Evolutionary conservation across 345 rosid genomes (phyloP).

Genomic region (Eucalyptus marginata): DNA sequence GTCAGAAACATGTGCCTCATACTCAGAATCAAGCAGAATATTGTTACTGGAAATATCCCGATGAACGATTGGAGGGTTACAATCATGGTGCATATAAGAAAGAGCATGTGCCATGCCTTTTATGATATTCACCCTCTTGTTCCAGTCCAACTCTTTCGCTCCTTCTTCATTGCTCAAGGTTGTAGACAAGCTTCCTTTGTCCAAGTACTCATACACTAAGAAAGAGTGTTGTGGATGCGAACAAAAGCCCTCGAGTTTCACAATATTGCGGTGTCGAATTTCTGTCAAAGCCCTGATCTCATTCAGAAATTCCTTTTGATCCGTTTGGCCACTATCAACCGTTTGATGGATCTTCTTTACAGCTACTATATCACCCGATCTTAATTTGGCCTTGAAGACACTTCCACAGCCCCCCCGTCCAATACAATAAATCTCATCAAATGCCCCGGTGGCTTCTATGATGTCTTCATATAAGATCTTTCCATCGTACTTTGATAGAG

Average conservation of each 20-base stretch:
- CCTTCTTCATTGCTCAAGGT: not conserved
- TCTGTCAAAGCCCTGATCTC: not conserved
- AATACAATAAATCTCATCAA: constrained; percentile 1
- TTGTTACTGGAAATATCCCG: not conserved
- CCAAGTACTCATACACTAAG: constrained; percentile 3
- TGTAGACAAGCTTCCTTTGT: not conserved
- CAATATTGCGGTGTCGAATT: constrained; percentile 1
- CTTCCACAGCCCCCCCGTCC: constrained; percentile 10
- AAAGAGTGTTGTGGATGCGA: not conserved
- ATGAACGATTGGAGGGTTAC: not conserved
- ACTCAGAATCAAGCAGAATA: not conserved
- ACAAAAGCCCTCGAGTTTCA: not conserved
- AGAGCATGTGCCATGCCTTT: not conserved
- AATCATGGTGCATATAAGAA: not conserved
- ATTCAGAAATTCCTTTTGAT: not conserved
- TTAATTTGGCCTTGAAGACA: constrained; percentile 10
- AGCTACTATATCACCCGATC: not conserved
- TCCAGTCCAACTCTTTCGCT: not conserved
- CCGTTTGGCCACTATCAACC: not conserved
- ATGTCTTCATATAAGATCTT: constrained; percentile 3
- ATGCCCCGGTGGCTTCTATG: not conserved
- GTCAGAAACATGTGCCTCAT: not conserved
- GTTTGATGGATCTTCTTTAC: constrained; percentile 14
- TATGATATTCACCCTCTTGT: not conserved
- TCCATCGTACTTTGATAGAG: not conserved